phyloP scores from a whole-genome alignment of 148 eudicot genomes.

The Amaranthus palmeri region DNA sequence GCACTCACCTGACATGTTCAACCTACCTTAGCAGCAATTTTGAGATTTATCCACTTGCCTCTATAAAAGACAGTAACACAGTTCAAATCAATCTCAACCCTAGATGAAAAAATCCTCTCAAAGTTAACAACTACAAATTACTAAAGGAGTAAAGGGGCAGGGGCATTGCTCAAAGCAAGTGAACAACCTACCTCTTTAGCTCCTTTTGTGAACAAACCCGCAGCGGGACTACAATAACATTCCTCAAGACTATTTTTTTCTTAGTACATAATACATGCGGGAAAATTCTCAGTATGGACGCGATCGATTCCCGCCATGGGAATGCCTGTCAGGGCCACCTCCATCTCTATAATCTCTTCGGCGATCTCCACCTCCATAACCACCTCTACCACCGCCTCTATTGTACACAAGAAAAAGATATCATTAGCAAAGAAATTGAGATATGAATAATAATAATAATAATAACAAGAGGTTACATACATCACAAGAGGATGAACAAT shows the following conservation, averaged over 20 bases:
- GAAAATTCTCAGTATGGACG: constrained; percentile 66
- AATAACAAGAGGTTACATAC: neutral
- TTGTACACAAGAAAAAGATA: constrained; percentile 5
- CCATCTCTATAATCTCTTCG: constrained; percentile 68
- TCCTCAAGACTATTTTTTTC: constrained; percentile 39
- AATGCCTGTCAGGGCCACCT: constrained; percentile 74
- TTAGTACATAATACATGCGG: constrained; percentile 40
- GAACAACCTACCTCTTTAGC: constrained; percentile 88
- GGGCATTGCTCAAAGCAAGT: constrained; percentile 50
- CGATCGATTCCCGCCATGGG: constrained; percentile 73
- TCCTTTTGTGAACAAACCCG: constrained; percentile 56
- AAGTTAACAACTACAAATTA: constrained; percentile 29
- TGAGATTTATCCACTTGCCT: constrained; percentile 70
- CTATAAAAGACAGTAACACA: constrained; percentile 75
- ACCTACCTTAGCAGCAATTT: constrained; percentile 85
- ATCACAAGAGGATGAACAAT: neutral
- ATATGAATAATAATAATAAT: neutral
- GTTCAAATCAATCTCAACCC: constrained; percentile 64
- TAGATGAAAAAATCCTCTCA: constrained; percentile 26
- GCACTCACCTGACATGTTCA: constrained; percentile 93
- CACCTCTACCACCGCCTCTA: constrained; percentile 59
- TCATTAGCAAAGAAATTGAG: neutral
- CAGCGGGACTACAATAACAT: constrained; percentile 39
- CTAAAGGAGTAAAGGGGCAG: constrained; percentile 50
- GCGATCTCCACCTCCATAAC: constrained; percentile 53